Base-by-base conservation (phyloP, 2,329 filamentous ascomycete species). In the Neoarthrinium moseri region DNA sequence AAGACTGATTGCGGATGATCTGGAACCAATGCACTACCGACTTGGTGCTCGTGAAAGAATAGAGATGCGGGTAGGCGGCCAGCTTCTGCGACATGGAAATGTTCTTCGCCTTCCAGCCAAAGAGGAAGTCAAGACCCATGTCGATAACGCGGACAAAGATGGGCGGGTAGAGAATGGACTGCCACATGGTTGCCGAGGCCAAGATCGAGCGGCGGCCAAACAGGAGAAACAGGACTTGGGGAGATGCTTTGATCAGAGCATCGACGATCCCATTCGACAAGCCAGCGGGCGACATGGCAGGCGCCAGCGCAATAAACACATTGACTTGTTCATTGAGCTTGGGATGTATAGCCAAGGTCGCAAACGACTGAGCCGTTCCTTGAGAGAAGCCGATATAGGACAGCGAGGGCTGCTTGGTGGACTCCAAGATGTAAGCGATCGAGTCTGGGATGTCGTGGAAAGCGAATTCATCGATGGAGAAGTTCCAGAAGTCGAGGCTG, bases 21-120 rank as follows among this genome's bases (percentile, higher is more conserved):
- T 99, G 94, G 65, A 99, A 99, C 94, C 94, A 99, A 64, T 99
- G 94, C 0, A 99, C 94, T 7, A 99, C 91, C 17, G 86, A 91
- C 69, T 99, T 99, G 47, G 91, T 96, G 64, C 89, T 95, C 0
- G 92, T 96, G 65, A 92, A 97, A 1, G 91, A 96, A 71, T 96
- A 99, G 0, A 99, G 73, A 70, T 99, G 94, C 8, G 92, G 87
- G 63, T 99, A 99, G 1, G 91, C 91, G 3, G 94, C 94, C 15
- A 99, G 80, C 63, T 99, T 99, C 67, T 99, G 94, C 47, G 86
- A 84, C 1, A 82, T 71, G 7, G 83, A 83, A 51, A 99, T 96
- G 64, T 97, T 99, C 48, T 75, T 74, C 4, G 86, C 87, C 50
- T 80, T 82, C 94, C 94, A 99, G 57, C 88, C 86, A 68, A 99